Evolutionary conservation across 495 filamentous ascomycete species (phyloP), one percentile per base, ranked within the genome.

Genomic region (Ascobolus immersus): DNA sequence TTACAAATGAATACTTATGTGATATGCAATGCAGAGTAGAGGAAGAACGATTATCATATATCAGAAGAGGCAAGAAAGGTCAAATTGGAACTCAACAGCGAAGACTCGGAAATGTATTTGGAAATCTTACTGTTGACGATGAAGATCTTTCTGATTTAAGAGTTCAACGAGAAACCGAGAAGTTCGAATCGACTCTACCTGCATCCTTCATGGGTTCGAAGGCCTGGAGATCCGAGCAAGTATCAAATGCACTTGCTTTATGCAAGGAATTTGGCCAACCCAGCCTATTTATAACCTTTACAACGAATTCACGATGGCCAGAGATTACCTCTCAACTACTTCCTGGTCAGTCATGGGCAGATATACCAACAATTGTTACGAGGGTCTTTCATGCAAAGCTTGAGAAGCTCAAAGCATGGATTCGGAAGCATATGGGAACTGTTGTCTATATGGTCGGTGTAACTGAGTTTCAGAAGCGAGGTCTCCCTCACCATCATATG

Each of bases 271-370:
- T 24, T 6, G 14, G 32, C 24, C 29, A 39, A 15, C 32, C 19
- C 21, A 34, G 24, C 0, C 24, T 39, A 3, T 39, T 39, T 14
- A 39, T 36, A 8, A 30, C 25, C 14, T 28, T 36, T 9, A 37
- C 35, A 22, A 37, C 27, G 23, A 37, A 37, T 37, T 28, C 27
- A n/a, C n/a, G n/a, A n/a, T 37, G 35, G 27, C 13, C 17, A 13
- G 35, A 37, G 17, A 31, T 37, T 31, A 22, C 15, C 8, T 22
- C 14, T 11, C 11, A 26, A 12, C 4, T 40, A 2, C 1, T 12
- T 13, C 5, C 38, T 12, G 33, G 21, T 2, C 38, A 40, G 14
- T 20, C 21, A n/a, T 25, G 27, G 3, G 25, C 33, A 2, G 21
- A 36, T 32, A 40, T 40, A 8, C 21, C 21, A 2, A 17, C 21